phyloP scores from a whole-genome alignment of 345 rosid genomes.

The Eucalyptus curtisii region DNA sequence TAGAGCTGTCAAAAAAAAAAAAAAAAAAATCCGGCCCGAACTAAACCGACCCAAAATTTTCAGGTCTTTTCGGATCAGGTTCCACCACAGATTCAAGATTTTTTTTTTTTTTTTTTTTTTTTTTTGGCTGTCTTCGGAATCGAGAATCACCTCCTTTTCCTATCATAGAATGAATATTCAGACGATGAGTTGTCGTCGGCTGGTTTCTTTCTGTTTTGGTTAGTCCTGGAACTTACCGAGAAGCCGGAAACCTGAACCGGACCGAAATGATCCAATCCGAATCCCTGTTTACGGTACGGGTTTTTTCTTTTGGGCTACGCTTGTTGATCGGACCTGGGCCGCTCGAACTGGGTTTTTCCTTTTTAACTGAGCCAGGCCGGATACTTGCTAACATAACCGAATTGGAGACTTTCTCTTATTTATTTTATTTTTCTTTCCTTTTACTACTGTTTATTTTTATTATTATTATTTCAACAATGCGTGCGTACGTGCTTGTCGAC shows the following conservation, averaged over 20 bases:
- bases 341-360: not conserved
- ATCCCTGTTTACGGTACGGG: not conserved
- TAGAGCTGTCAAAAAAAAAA: not conserved
- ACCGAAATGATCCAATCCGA: not conserved
- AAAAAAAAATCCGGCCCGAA: no score
- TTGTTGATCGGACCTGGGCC: not conserved
- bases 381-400: not conserved
- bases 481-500: not conserved
- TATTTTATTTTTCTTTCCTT: no score
- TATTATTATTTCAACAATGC: no score
- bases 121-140: not conserved
- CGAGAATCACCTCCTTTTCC: not conserved
- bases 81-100: not conserved
- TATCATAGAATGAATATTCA: no score
- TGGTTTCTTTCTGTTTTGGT: no score
- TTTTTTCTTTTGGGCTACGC: not conserved
- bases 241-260: not conserved
- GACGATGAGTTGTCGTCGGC: no score
- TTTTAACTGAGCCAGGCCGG: not conserved
- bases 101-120: no score
- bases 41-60: not conserved
- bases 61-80: no score
- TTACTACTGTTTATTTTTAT: no score
- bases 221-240: not conserved
- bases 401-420: not conserved